Base-by-base conservation (phyloP, 1,284 basidiomycete species). In the Trametes pubescens region DNA sequence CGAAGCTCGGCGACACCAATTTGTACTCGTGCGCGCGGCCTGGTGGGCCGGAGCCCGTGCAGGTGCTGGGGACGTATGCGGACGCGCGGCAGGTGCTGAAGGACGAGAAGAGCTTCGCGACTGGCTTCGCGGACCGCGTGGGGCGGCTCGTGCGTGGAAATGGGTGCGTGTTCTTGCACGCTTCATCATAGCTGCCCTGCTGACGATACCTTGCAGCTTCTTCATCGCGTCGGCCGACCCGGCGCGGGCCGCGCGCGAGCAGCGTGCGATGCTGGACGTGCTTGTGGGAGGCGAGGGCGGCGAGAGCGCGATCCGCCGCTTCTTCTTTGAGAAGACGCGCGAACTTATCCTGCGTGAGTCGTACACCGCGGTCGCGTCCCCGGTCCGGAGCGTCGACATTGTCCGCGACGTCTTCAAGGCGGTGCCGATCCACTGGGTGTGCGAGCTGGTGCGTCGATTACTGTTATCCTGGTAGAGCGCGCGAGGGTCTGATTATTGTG, bases 361-460 rank as follows among this genome's bases (percentile, higher is more conserved):
- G 2, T 91, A 80, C 74, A 73, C 79, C 1, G 75, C 88, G 18
- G 82, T 88, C 13, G 84, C 83, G 16, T 78, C 81, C 24, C 81
- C 82, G 35, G 79, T 78, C 4, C 77, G 75, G 48, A 83, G 81
- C 48, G 80, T 94, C 24, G 91, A 95, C 72, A 76, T 95, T 62
- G 87, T 91, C 29, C 81, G 84, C 7, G 87, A 92, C 69, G 90
- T 94, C 4, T 73, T 92, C 65, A 89, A 85, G 72, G 73, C 81
- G 37, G 82, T 89, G 0, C 88, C 93, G 7, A 76, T 92, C 37
- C 77, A 84, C 66, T 93, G 91, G 89, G 86, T 89, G 3, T 80
- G 80, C 29, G 86, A 92, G 59, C 77, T 94, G 51, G 92, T 92
- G 64, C 53, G 88, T 80, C 24, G 4, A 4, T 13, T 11, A 4